A percentile compares a stretch with the other conserved stretches of the same genome.
Evolutionary conservation across 2,329 filamentous ascomycete species (phyloP).

Genomic region (Pezicula carpinea): DNA sequence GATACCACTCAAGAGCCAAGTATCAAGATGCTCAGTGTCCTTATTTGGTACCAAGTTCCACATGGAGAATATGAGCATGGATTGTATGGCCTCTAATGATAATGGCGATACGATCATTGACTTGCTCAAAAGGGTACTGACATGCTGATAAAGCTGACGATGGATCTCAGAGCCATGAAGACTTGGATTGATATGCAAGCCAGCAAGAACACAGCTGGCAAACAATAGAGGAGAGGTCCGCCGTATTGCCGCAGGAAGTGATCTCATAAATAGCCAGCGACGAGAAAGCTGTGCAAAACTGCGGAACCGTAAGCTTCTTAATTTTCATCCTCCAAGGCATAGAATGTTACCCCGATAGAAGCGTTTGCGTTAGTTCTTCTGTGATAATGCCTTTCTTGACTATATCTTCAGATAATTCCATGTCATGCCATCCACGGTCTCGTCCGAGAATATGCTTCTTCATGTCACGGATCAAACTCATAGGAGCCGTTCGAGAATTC

Average conservation of each 20-base stretch:
- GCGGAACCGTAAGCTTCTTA: background rate
- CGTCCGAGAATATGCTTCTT: background rate
- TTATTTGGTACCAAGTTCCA: background rate
- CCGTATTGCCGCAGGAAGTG: background rate
- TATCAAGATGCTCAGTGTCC: background rate
- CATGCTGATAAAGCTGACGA: background rate
- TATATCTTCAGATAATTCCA: background rate
- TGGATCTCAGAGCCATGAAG: background rate
- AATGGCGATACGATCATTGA: background rate
- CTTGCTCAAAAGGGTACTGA: background rate
- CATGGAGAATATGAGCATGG: background rate
- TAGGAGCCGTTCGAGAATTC: background rate
- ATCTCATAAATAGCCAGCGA: background rate
- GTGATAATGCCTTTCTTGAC: background rate
- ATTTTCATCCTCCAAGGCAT: background rate
- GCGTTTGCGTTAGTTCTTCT: background rate
- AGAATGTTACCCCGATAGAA: background rate
- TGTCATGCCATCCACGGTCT: background rate
- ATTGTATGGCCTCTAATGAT: background rate
- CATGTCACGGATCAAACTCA: background rate
- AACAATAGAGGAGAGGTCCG: background rate
- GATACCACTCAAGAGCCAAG: background rate
- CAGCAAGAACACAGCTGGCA: background rate
- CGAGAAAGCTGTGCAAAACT: background rate
- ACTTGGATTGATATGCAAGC: background rate